Base-by-base conservation (phyloP, 441 rosid species). In the Adansonia gregorii region DNA sequence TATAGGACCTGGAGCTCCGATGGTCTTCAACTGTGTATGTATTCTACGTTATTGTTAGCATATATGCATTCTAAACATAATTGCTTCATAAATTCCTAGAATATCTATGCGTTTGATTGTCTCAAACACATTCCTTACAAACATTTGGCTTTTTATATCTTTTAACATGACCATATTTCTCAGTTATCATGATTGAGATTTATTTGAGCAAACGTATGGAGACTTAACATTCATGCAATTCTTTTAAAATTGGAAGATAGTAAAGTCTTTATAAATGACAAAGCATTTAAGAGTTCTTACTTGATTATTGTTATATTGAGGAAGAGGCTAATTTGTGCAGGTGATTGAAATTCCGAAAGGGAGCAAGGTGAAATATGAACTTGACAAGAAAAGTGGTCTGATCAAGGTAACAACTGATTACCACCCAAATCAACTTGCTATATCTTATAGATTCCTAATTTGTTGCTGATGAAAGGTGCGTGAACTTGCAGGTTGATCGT, bases 291-390 rank as follows among this genome's bases (percentile, higher is more conserved):
- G 24, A 10, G 43, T 45, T 58, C 69, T 56, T 61, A 31, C 46
- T 81, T 48, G 55, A 24, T 70, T 10, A 31, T 60, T 56, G 76
- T 55, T 72, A 11, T 35, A 8, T 0, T 79, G 43, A 68, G 70
- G 41, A 35, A 10, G 24, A 10, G 52, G 67, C 35, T 54, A 67
- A 72, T 22, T 67, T 41, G 15, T 83, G 76, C 85, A 91, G 96
- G 96, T 90, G 70, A 63, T 91, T 84, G 96, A 90, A 82, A 91
- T 91, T 31, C 71, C 87, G 20, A 91, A 86, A 63, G 96, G 96
- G 54, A 85, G 93, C 87, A 91, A 91, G 86, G 96, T 91, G 83
- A 91, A 91, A 73, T 91, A 91, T 79, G 96, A 91, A 76, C 96
- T 91, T 22, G 96, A 90, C 89, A 91, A 91, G 81, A 87, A 84